Evolutionary conservation across 1,139 yeast species (phyloP), one percentile per base, ranked within the genome.

Genomic region (Sugiyamaella japonica): DNA sequence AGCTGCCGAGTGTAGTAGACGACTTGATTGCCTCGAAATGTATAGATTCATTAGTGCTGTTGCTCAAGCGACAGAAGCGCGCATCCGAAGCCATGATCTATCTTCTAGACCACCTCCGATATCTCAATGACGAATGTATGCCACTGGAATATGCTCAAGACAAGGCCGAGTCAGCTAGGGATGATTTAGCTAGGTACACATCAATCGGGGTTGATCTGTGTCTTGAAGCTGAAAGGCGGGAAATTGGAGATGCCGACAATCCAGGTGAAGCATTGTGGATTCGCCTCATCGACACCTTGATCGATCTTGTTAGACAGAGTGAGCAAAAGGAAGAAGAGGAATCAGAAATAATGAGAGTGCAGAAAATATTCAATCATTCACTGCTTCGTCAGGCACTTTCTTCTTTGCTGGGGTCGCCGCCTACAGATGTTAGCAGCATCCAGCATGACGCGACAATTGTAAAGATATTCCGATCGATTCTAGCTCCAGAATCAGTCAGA

Each of bases 21-120:
- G 63, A 59, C 17, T 49, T 71, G 43, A 63, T 69, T 12, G 63
- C 57, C 23, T 48, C 62, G 8, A 60, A 62, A 7, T 64, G 66
- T 10, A 61, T 66, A 3, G 73, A 70, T 48, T 63, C 68, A 3
- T 58, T 71, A 17, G 65, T 68, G 3, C 40, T 65, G 13, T 46
- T 71, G 6, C 56, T 71, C 31, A 39, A 61, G 31, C 58, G 72
- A 2, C 64, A 59, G 44, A 61, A 56, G 4, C 61, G 72, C 9
- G 50, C 59, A 7, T 48, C 64, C 0, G 74, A 71, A 50, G 73
- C 74, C 0, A 59, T 71, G 65, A 66, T 68, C n/a, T 67, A 70
- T 50, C 51, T 70, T 29, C 55, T 66, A 3, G 67, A 69, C 37
- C 63, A 68, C 39, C 34, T 71, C 6, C 47, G 61, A 17, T 58